Base-by-base conservation (phyloP, 148 eudicot genomes). In the Cornus kousa region DNA sequence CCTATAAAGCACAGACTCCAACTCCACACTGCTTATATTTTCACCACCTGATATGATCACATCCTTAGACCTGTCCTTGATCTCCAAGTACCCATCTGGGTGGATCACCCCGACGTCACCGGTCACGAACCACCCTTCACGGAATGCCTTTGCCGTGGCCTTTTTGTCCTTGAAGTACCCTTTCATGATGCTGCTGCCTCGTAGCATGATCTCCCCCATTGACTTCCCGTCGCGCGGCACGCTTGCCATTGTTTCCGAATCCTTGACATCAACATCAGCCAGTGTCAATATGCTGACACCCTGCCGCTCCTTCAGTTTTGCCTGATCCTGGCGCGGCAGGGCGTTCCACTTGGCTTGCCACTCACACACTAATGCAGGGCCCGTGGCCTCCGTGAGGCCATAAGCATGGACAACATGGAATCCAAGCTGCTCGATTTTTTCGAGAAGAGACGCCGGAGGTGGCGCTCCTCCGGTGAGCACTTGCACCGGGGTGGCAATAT, bases 31-130 rank as follows among this genome's bases (percentile, higher is more conserved):
- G 80, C 98, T 92, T 11, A 95, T 91, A 50, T 95, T 95, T 76
- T 95, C 98, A 0, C 98, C 98, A 0, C 98, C 95, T 0, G 98
- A 95, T 14, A 94, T 94, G 6, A 94, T 94, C 65, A 94, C 90
- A 72, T 94, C 98, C 73, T 94, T 94, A 0, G 87, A 80, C 74
- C 98, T 65, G 76, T 93, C 97, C 83, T 92, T 94, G 37, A 94
- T 88, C 71, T 94, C 95, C 1, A 92, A 17, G 70, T 94, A 91
- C 8, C 98, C 98, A 43, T 94, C 97, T 0, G 86, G 82, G 78
- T 94, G 89, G 12, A 94, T 77, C 5, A 94, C 98, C 33, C 95
- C 98, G 4, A 94, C 86, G 46, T 94, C 98, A 0, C 98, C 98
- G 1, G 98, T 93, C 23, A 83, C 73, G 20, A 90, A 92, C 98